Conservation (phyloP, 2,329 filamentous ascomycete species). For the Parasarocladium wereldwijsianum region DNA sequence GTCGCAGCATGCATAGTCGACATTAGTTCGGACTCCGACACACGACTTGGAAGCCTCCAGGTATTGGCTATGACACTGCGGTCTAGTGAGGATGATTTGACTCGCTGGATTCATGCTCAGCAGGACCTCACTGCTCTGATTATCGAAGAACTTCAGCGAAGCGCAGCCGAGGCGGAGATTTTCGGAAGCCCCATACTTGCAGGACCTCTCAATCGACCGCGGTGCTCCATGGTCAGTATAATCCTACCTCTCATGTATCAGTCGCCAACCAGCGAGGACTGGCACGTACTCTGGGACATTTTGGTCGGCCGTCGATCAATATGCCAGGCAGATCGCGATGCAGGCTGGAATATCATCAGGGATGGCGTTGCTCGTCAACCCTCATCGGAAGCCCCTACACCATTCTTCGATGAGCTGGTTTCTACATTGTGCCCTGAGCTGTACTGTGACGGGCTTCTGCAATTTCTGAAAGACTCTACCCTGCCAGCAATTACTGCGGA, state of each 20-base stretch:
- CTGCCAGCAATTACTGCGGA: too few relatives aligned
- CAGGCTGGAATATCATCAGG: constrained; percentile 56
- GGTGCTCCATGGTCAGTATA: constrained; percentile 39
- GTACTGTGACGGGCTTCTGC: too few relatives aligned
- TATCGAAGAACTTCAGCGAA: constrained; percentile 49
- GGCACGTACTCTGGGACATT: constrained; percentile 53
- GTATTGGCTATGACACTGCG: constrained; percentile 40
- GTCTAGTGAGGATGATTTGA: constrained; percentile 24
- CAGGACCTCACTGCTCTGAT: constrained; percentile 47
- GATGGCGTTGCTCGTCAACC: too few relatives aligned
- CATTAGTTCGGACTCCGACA: too few relatives aligned
- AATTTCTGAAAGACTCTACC: too few relatives aligned
- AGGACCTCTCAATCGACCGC: constrained; percentile 33
- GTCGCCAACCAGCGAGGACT: constrained; percentile 46
- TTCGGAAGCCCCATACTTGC: constrained; percentile 30
- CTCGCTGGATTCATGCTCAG: constrained; percentile 46
- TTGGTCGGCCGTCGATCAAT: constrained; percentile 52
- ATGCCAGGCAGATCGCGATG: constrained; percentile 43
- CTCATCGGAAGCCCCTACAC: too few relatives aligned
- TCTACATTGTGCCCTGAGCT: too few relatives aligned
- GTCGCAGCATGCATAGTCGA: too few relatives aligned
- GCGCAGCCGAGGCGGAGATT: too few relatives aligned
- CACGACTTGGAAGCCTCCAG: constrained; percentile 59
- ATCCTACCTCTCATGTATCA: constrained; percentile 48
- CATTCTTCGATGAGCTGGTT: too few relatives aligned